Conservation (phyloP, 1,139 yeast species). For the Candida mesenterica region DNA sequence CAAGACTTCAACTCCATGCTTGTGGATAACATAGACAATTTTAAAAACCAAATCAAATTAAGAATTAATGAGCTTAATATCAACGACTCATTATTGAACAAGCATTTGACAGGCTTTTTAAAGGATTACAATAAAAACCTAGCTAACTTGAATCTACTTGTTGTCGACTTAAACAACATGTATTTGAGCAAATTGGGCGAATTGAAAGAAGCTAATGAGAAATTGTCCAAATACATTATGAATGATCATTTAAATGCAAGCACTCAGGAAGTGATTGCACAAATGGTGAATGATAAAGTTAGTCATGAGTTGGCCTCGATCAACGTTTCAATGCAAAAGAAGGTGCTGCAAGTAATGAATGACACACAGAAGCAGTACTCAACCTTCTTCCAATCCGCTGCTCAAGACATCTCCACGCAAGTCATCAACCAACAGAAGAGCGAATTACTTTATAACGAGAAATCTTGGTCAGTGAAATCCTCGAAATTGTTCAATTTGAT, state of each 20-base stretch:
- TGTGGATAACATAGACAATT: conserved; percentile 7
- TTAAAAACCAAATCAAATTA: conserved; percentile 3
- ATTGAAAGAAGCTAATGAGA: conserved; percentile 9
- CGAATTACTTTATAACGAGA: background rate
- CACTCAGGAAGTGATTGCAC: conserved; percentile 5
- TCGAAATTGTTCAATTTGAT: background rate
- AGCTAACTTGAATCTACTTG: conserved; percentile 9
- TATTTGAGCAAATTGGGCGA: conserved; percentile 1
- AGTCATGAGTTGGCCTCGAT: conserved; percentile 5
- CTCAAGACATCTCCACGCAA: background rate
- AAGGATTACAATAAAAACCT: conserved; percentile 12
- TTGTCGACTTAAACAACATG: conserved; percentile 8
- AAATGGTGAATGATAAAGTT: conserved; percentile 8
- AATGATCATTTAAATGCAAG: conserved; percentile 11
- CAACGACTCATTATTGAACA: conserved; percentile 11
- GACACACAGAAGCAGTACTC: conserved; percentile 4
- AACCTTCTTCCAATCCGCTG: conserved; percentile 7
- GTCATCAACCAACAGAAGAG: background rate
- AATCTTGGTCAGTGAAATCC: background rate
- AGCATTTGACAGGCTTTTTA: conserved; percentile 13
- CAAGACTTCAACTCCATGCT: conserved; percentile 9
- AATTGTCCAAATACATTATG: conserved; percentile 9
- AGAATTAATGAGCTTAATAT: conserved; percentile 10
- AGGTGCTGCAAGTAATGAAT: conserved; percentile 3
- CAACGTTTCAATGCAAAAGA: conserved; percentile 5